These are phyloP conservation scores for Penicillium canariense DNA, from an alignment of 495 filamentous ascomycete species.

Conservation along the genomic window DNA sequence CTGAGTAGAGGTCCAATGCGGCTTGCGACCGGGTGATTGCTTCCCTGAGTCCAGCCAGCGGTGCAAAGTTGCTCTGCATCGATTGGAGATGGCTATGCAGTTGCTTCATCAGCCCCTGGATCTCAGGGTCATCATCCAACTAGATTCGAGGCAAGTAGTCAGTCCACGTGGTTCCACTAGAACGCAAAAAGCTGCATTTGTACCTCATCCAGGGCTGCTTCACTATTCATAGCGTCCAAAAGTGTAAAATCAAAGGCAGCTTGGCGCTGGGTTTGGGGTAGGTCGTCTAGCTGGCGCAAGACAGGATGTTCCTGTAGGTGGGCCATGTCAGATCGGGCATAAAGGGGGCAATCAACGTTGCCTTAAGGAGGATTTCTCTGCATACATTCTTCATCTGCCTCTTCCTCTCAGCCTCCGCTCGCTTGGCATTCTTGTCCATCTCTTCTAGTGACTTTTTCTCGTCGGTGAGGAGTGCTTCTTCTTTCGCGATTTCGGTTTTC, in stretches of 20 bases:
- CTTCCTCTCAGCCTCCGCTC: conserved; percentile 45
- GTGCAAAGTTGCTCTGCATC: conserved; percentile 54
- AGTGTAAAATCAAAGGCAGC: conserved; percentile 30
- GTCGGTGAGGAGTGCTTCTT: conserved; percentile 48
- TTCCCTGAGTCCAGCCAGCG: conserved; percentile 49
- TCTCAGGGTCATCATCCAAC: conserved; percentile 43
- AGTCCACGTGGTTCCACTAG: conserved; percentile 4
- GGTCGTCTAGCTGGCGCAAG: conserved; percentile 35
- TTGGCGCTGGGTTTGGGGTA: conserved; percentile 11
- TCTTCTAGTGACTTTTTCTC: conserved; percentile 49
- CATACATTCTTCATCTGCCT: conserved; percentile 47
- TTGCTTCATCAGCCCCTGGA: conserved; percentile 38
- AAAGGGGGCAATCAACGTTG: background rate
- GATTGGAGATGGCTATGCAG: conserved; percentile 55
- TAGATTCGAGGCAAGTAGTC: conserved; percentile 17
- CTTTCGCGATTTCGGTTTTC: conserved; percentile 52
- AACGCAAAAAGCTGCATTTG: background rate
- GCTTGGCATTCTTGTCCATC: conserved; percentile 54
- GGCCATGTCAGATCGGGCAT: conserved; percentile 2
- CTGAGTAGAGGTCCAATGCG: conserved; percentile 45
- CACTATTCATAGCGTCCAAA: conserved; percentile 19
- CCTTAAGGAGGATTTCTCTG: background rate
- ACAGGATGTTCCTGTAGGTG: conserved; percentile 43
- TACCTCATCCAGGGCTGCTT: conserved; percentile 35
- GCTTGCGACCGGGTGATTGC: conserved; percentile 50